Evolutionary conservation across 2,329 filamentous ascomycete species (phyloP).

Genomic region (Colletotrichum plurivorum): DNA sequence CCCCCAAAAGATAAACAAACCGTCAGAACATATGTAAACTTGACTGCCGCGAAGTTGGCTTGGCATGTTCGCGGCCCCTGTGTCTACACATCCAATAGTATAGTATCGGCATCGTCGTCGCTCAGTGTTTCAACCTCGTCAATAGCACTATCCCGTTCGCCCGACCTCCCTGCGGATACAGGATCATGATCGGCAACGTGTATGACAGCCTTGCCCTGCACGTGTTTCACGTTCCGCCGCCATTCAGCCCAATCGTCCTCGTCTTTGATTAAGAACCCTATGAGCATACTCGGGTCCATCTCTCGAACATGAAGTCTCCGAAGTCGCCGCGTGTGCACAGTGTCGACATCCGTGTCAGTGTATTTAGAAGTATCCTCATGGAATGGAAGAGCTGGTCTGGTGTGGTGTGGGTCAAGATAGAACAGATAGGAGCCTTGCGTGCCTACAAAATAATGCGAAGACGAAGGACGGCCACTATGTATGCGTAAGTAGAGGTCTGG

Average conservation of each 20-base stretch:
- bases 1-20: too few species aligned
- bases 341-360: constrained; percentile 80
- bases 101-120: constrained; percentile 70
- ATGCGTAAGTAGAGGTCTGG: constrained; percentile 3
- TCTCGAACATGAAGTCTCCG: constrained; percentile 87
- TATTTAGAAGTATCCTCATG: constrained; percentile 71
- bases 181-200: constrained; percentile 83
- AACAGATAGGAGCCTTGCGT: constrained; percentile 83
- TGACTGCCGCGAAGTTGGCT: too few species aligned
- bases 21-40: too few species aligned
- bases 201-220: constrained; percentile 87
- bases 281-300: constrained; percentile 98
- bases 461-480: constrained; percentile 87
- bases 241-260: constrained; percentile 88
- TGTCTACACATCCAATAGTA: constrained; percentile 45
- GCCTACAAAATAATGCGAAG: constrained; percentile 78
- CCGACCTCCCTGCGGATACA: constrained; percentile 62
- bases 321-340: constrained; percentile 89
- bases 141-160: constrained; percentile 80
- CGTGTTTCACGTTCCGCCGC: constrained; percentile 81
- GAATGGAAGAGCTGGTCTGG: constrained; percentile 80
- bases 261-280: constrained; percentile 89
- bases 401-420: constrained; percentile 95
- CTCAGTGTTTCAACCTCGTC: constrained; percentile 93
- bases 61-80: neutral